These are phyloP conservation scores for Aechmea fasciata DNA, from an alignment of 176 grass and related monocot genomes.

Conservation along the genomic window DNA sequence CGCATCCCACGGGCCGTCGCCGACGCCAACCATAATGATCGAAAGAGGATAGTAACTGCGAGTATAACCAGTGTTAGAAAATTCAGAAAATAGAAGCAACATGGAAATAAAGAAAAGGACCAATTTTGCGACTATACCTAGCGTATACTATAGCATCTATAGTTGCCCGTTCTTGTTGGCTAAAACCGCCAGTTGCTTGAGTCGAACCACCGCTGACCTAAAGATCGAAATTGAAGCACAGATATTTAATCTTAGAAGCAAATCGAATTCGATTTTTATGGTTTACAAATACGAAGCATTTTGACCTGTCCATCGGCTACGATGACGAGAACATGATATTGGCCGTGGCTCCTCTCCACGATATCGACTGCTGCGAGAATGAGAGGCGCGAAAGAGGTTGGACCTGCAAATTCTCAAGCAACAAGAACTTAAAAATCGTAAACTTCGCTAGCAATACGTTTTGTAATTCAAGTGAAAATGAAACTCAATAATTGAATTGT, in stretches of 20 bases:
- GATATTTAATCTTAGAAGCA: background rate
- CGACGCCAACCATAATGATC: slow-evolving; percentile 33
- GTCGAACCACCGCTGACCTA: slow-evolving; percentile 35
- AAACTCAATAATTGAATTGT: too few species aligned
- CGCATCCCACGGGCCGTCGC: slow-evolving; percentile 35
- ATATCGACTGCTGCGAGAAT: slow-evolving; percentile 62
- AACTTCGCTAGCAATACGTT: too few species aligned
- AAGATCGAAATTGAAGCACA: background rate
- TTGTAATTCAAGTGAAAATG: too few species aligned
- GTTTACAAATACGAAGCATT: background rate
- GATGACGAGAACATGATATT: slow-evolving; percentile 94
- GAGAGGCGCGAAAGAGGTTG: slow-evolving; percentile 87
- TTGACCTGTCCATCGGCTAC: slow-evolving; percentile 89
- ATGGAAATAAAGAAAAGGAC: background rate
- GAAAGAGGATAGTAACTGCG: slow-evolving; percentile 32
- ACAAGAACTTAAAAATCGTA: background rate
- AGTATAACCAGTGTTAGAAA: background rate
- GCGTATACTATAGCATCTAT: slow-evolving; percentile 16
- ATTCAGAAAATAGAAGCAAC: slow-evolving; percentile 5
- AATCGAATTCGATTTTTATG: background rate
- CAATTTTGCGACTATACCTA: slow-evolving; percentile 2
- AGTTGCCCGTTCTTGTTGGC: slow-evolving; percentile 62
- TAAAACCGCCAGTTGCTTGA: slow-evolving; percentile 45
- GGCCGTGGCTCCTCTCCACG: slow-evolving; percentile 69
- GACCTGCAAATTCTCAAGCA: slow-evolving; percentile 33